Evolutionary conservation across 1,139 yeast species (phyloP).

Genomic region (Kluyveromyces marxianus): DNA sequence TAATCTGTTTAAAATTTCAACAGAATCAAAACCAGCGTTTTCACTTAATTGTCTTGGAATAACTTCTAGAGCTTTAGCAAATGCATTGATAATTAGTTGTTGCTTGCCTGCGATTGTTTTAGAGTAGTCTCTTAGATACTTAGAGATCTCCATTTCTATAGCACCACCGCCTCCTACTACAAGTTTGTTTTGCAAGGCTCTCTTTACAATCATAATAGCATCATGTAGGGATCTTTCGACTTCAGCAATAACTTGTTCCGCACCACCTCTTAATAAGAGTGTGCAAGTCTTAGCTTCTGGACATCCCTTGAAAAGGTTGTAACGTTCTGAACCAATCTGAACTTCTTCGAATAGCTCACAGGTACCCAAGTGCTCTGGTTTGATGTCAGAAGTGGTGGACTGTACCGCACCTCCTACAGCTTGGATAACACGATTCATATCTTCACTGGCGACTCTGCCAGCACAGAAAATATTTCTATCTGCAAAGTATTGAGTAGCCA

Average conservation of each 20-base stretch:
- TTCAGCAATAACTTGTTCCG: conserved; percentile 97
- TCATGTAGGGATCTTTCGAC: conserved; percentile 96
- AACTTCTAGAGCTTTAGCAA: conserved; percentile 89
- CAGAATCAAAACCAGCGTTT: conserved; percentile 95
- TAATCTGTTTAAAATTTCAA: conserved; percentile 80
- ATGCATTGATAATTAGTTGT: conserved; percentile 84
- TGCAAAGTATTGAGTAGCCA: conserved; percentile 97
- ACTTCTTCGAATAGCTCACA: conserved; percentile 84
- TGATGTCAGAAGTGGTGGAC: conserved; percentile 79
- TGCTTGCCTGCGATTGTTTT: conserved; percentile 91
- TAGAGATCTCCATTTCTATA: conserved; percentile 93
- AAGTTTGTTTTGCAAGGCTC: conserved; percentile 79
- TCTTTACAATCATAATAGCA: conserved; percentile 96
- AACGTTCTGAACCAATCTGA: conserved; percentile 93
- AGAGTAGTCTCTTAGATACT: conserved; percentile 77
- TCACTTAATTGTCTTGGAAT: conserved; percentile 97
- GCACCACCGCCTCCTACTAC: conserved; percentile 99
- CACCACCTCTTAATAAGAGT: conserved; percentile 89
- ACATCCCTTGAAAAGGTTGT: conserved; percentile 86
- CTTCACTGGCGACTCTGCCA: conserved; percentile 84
- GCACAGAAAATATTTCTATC: conserved; percentile 96
- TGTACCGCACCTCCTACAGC: conserved; percentile 94
- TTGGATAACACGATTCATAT: conserved; percentile 83
- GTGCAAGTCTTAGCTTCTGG: conserved; percentile 93
- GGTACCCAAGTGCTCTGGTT: conserved; percentile 68